Evolutionary conservation across 2,329 filamentous ascomycete species (phyloP), one percentile per base, ranked within the genome.

Genomic region (Fusarium sp.): DNA sequence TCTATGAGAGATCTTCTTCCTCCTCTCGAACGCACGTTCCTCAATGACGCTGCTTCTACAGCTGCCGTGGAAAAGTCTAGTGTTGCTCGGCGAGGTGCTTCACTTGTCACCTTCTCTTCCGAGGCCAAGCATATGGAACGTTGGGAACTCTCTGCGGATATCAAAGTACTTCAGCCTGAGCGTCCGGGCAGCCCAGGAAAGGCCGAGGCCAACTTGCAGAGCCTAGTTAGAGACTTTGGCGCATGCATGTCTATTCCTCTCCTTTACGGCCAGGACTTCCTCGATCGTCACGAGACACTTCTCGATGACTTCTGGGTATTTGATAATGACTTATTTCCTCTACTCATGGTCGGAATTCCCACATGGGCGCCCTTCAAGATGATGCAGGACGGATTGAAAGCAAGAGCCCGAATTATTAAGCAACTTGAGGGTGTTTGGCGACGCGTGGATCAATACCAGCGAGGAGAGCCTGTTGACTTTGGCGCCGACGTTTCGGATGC

Each of bases 271-370:
- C 54, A 73, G 15, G 69, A 73, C 19, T 33, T 74, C 2, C 53
- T 74, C 1, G 57, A 71, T 10, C 52, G 57, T 15, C 66, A 62
- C 3, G 9, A 17, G 2, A 28, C 28, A 31, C 28, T 74, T 0
- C 56, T 74, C 0, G 59, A 69, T 10, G 72, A 74, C 19, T 63
- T 74, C 17, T 74, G 70, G 63, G 58, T 54, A 7, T 74, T 74
- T 15, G 72, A 74, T n/a, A 71, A 70, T 26, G 57, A 74, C 2
- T 13, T 67, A 4, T 74, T 74, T 10, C 54, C 61, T 9, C 36
- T 74, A 3, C 57, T 74, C 5, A 58, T 71, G 55, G 50, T 73
- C 9, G 71, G 71, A 1, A 38, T 74, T 17, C 72, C 72, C 3
- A 40, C 26, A 14, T 74, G 72, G 72, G 49, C 51, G 2, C 72